phyloP scores from a whole-genome alignment of 2,329 filamentous ascomycete species.

The Trichophyton simii region DNA sequence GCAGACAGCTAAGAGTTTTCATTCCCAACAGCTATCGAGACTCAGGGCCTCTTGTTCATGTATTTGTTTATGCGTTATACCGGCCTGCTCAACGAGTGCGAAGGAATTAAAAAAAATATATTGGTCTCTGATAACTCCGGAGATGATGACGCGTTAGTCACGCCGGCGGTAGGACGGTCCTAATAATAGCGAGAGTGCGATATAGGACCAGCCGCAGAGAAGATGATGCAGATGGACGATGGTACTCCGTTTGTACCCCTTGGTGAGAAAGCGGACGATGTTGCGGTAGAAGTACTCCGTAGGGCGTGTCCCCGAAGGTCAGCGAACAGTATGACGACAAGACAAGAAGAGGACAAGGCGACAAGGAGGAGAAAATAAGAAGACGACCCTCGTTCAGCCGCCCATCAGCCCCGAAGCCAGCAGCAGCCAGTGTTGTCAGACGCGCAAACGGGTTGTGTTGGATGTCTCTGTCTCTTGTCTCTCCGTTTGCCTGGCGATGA shows the following conservation, averaged over 20 bases:
- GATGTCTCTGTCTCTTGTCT: neutral
- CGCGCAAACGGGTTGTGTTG: neutral
- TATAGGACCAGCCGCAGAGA: too few species aligned
- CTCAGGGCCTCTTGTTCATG: neutral
- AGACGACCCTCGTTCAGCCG: neutral
- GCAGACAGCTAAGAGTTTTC: constrained; percentile 18
- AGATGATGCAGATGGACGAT: too few species aligned
- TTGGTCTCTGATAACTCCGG: neutral
- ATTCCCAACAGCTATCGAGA: constrained; percentile 13
- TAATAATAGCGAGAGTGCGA: neutral
- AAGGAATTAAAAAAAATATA: neutral
- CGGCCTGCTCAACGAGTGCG: neutral
- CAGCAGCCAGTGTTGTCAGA: neutral
- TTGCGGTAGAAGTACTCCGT: neutral
- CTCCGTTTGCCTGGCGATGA: neutral
- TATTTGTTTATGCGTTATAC: too few species aligned
- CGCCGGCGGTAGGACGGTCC: neutral
- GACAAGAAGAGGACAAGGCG: too few species aligned
- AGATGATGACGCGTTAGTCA: neutral
- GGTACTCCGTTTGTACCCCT: too few species aligned
- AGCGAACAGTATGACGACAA: neutral
- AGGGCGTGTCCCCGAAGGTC: neutral
- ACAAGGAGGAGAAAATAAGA: neutral
- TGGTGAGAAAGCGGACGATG: too few species aligned
- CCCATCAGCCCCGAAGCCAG: neutral